Conservation (phyloP, 148 eudicot species). For the Rhododendron henanense region DNA sequence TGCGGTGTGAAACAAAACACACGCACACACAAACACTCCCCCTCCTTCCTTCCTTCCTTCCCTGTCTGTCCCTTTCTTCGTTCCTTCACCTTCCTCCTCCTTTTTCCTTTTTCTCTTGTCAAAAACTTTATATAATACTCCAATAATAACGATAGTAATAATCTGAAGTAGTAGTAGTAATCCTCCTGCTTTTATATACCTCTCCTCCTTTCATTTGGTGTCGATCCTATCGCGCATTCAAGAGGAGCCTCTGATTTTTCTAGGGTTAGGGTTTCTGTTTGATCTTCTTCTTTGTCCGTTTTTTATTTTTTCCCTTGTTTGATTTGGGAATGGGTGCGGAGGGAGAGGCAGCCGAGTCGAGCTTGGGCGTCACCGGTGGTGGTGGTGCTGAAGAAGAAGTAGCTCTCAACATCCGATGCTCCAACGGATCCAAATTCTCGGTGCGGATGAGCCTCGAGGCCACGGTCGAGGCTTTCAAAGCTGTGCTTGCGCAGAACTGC, state of each 20-base stretch:
- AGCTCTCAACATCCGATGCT: constrained; percentile 69
- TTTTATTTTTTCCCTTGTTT: neutral
- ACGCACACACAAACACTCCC: neutral
- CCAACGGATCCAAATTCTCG: constrained; percentile 71
- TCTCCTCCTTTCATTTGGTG: neutral
- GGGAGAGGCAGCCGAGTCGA: constrained; percentile 37
- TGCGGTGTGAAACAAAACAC: neutral
- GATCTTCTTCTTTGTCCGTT: neutral
- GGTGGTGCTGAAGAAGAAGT: constrained; percentile 30
- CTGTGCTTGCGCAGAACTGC: constrained; percentile 52
- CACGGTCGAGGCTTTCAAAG: constrained; percentile 55
- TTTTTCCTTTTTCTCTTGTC: neutral
- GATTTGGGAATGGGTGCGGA: constrained; percentile 47
- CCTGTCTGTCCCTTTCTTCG: neutral
- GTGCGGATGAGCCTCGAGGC: constrained; percentile 55
- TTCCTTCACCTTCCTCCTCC: neutral
- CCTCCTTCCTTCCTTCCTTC: neutral
- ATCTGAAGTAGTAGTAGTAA: neutral
- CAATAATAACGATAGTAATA: neutral
- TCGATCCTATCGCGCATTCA: neutral
- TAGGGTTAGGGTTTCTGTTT: constrained; percentile 38
- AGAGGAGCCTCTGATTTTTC: neutral
- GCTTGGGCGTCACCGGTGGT: constrained; percentile 13
- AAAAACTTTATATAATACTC: neutral
- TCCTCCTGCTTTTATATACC: neutral